Conservation (phyloP, 805 yeast species). For the Tetrapisispora iriomotensis region DNA sequence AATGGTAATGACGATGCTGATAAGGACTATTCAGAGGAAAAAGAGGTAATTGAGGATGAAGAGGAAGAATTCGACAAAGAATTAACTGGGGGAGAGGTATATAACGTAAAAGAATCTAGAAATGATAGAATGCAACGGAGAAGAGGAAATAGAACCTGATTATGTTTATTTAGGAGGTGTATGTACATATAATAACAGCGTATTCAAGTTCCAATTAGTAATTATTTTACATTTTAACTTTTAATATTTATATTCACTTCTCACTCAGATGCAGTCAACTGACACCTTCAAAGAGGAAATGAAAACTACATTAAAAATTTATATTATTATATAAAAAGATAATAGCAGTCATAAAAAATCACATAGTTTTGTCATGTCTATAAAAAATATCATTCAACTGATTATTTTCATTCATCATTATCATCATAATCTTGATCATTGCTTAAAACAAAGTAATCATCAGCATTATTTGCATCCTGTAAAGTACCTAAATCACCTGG, state of each 20-base stretch:
- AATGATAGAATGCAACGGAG: not conserved
- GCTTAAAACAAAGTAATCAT: constrained; percentile 56
- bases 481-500: constrained; percentile 97
- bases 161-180: not conserved
- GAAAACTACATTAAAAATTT: too few relatives aligned
- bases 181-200: too few relatives aligned
- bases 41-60: constrained; percentile 6
- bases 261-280: too few relatives aligned
- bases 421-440: constrained; percentile 26
- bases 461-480: constrained; percentile 76
- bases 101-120: not conserved
- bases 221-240: too few relatives aligned
- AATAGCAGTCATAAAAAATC: not conserved
- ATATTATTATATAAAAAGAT: too few relatives aligned
- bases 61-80: constrained; percentile 3
- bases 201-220: too few relatives aligned
- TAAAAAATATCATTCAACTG: not conserved
- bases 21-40: constrained; percentile 10
- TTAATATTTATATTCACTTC: too few relatives aligned
- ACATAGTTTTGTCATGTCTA: not conserved
- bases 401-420: constrained; percentile 31
- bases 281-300: too few relatives aligned
- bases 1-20: constrained; percentile 12
- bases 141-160: constrained; percentile 1
- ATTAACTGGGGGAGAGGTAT: too few relatives aligned